Evolutionary conservation across 495 filamentous ascomycete species (phyloP).

Genomic region (Penicillium canariense): DNA sequence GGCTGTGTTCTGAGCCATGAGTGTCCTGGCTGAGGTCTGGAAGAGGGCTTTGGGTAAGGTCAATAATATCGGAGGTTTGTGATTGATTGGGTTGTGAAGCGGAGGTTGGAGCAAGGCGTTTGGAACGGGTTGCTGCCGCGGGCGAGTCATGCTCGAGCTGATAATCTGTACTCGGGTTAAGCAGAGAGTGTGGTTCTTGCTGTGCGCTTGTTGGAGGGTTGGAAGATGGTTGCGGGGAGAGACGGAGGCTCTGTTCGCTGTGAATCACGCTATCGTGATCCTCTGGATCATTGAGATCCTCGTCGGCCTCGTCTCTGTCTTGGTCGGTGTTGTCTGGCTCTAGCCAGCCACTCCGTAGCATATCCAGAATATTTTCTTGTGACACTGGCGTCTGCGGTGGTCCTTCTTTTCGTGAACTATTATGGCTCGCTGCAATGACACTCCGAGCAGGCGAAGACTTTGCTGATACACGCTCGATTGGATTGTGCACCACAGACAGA

Average conservation of each 20-base stretch:
- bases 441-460: constrained; percentile 3
- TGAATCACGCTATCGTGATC: constrained; percentile 14
- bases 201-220: constrained; percentile 16
- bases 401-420: background rate
- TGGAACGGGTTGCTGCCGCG: constrained; percentile 14
- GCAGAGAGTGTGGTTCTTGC: constrained; percentile 3
- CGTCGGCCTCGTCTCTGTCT: constrained; percentile 12
- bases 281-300: background rate
- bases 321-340: constrained; percentile 15
- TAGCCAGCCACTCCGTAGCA: constrained; percentile 16
- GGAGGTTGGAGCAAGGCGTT: background rate
- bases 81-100: constrained; percentile 18
- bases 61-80: constrained; percentile 36
- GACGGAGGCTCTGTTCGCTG: constrained; percentile 11
- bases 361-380: constrained; percentile 7
- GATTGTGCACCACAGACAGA: constrained; percentile 8
- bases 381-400: background rate
- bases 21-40: constrained; percentile 24
- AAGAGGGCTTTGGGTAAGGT: constrained; percentile 47
- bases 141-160: constrained; percentile 9
- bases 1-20: background rate
- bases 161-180: constrained; percentile 5
- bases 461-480: background rate
- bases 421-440: background rate
- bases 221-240: constrained; percentile 14